Base-by-base conservation (phyloP, 2,329 filamentous ascomycete genomes). In the Phyllosticta citriasiana region DNA sequence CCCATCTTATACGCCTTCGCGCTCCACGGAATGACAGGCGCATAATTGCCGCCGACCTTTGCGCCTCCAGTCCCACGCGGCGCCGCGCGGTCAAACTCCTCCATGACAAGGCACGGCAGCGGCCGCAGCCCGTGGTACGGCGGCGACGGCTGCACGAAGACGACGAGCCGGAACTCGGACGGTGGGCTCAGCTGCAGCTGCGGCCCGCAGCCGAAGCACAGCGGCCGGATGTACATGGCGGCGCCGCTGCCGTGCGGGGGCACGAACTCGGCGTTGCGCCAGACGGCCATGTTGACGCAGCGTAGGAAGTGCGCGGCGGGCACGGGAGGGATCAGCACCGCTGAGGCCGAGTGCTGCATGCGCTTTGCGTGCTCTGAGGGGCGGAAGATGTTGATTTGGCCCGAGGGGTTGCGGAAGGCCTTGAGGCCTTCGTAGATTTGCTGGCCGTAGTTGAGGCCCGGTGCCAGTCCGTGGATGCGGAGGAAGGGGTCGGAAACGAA, bases 31-130 rank as follows among this genome's bases (percentile, higher is more conserved):
- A 73, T 64, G 2, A 72, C 73, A 3, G 73, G 70, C 0, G 70
- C 73, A 62, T 75, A 75, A 60, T 75, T 75, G 0, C 73, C 73
- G 4, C 72, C 73, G 9, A 74, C 69, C 61, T 74, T 74, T 27
- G 66, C 71, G 33, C 64, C 63, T 2, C 73, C 72, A 1, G 67
- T 68, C 1, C 73, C 73, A 16, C 64, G 65, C 0, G 73, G 71
- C 6, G 73, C 72, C 2, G 73, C 68, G 24, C 73, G 67, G 57
- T 74, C 72, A 53, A 73, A 71, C 19, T 72, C 68, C 55, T 74
- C 72, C 19, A 72, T 58, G n/a, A 74, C 65, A 14, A 71, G 63
- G 2, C 72, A 71, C 1, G 67, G 65, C 22, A 68, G 61, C 0
- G 70, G 63, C 47, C 62, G 53, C 9, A 65, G 64, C 53, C 70